Percentiles rank a stretch among this genome's conserved stretches.
Conservation (phyloP, 2,329 filamentous ascomycete genomes). For the Microcyclosporella mali region DNA sequence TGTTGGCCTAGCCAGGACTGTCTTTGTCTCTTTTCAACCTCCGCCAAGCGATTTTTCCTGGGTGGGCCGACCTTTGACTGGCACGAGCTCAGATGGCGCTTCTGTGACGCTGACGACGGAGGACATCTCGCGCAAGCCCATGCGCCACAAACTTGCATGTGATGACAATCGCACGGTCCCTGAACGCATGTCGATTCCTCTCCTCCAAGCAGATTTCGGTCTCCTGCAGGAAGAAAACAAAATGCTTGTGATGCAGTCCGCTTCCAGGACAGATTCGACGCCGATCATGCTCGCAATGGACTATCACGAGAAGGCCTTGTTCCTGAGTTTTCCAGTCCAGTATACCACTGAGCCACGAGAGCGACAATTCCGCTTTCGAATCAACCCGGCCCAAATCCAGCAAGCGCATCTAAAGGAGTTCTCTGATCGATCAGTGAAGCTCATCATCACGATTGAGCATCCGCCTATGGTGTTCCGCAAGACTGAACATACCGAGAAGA, state of each 20-base stretch:
- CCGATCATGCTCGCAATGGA: conserved; percentile 37
- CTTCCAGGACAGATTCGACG: conserved; percentile 22
- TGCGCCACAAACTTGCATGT: not conserved
- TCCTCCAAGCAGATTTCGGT: conserved; percentile 53
- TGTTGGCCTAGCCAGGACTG: conserved; percentile 3
- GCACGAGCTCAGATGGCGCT: conserved; percentile 1
- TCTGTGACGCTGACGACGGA: not conserved
- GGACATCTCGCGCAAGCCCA: not conserved
- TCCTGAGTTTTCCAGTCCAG: conserved; percentile 38
- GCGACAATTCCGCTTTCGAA: conserved; percentile 16
- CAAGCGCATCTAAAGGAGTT: conserved; percentile 18
- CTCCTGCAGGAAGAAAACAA: conserved; percentile 47
- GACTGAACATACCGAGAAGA: conserved; percentile 22
- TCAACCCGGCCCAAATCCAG: conserved; percentile 21
- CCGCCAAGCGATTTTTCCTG: conserved; percentile 16
- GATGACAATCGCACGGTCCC: conserved; percentile 6
- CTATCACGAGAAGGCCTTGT: conserved; percentile 39
- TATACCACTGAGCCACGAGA: not conserved
- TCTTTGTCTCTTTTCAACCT: conserved; percentile 20
- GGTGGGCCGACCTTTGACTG: conserved; percentile 9
- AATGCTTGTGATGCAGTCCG: conserved; percentile 56
- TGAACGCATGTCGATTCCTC: conserved; percentile 16
- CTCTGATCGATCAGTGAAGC: not conserved
- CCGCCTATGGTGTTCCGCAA: conserved; percentile 26
- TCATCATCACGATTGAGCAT: conserved; percentile 37